Base-by-base conservation (phyloP, 768 basidiomycete genomes). In the Russula dissimulans region DNA sequence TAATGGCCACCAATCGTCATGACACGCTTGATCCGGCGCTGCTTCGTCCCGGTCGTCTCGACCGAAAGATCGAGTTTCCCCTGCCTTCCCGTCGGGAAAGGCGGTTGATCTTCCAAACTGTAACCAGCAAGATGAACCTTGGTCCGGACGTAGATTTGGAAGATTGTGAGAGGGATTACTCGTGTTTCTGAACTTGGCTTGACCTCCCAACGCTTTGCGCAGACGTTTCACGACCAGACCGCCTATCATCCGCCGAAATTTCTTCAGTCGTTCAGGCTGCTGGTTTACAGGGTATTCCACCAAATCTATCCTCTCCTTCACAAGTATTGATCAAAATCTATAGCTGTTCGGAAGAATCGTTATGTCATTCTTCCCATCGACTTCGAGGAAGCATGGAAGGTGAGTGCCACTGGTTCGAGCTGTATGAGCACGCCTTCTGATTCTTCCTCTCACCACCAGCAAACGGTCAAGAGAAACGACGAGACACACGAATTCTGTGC, bases 341-440 rank as follows among this genome's bases (percentile, higher is more conserved):
- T 65, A 94, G 95, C 95, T 66, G 95, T 98, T 15, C 87, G 95
- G 60, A 97, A 97, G 78, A 97, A 98, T 73, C 88, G 95, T 69
- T 99, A 99, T 75, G 84, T 99, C 48, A 95, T 99, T 70, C 77
- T 98, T 22, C 95, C 97, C 0, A 83, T 88, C 14, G 97, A 99
- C 80, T 98, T 99, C 68, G 97, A 99, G 71, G 95, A 98, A 73
- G 94, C 94, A 70, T 99, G 95, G 95, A 98, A 97, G 81, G 94
- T 95, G 66, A 69, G 90, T 82, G 80, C 65, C 84, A 86, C 78
- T 80, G 80, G 75, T 69, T 43, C 65, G 63, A 59, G 43, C 67
- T 65, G 14, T 39, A 52, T 55, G 72, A 73, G 70, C 71, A 52
- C 66, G 51, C 54, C 68, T 48, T 53, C 38, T 34, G 4, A 34